phyloP scores from a whole-genome alignment of 345 rosid genomes.

The Hibiscus trionum region DNA sequence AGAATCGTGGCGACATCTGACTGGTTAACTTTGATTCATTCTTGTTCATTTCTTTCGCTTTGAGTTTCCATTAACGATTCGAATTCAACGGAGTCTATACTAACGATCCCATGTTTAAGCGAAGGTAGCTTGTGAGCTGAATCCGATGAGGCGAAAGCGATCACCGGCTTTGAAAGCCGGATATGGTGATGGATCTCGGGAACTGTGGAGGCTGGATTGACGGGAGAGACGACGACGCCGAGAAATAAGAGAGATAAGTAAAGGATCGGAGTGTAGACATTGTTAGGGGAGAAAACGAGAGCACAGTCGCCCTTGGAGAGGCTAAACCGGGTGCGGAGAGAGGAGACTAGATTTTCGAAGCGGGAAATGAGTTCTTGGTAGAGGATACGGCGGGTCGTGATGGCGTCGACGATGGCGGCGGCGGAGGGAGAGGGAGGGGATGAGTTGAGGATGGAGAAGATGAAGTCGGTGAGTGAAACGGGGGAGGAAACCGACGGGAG shows the following conservation, averaged over 20 bases:
- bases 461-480: slow-evolving; percentile 31
- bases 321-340: slow-evolving; percentile 24
- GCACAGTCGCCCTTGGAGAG: slow-evolving; percentile 43
- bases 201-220: slow-evolving; percentile 32
- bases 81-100: slow-evolving; percentile 38
- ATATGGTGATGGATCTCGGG: slow-evolving; percentile 36
- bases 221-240: slow-evolving; percentile 44
- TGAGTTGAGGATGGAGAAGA: slow-evolving; percentile 32
- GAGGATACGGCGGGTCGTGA: slow-evolving; percentile 26
- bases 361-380: slow-evolving; percentile 35
- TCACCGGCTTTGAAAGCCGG: slow-evolving; percentile 37
- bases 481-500: slow-evolving; percentile 27
- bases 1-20: slow-evolving; percentile 50
- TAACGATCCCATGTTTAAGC: slow-evolving; percentile 17
- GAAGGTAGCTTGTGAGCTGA: slow-evolving; percentile 32
- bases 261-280: slow-evolving; percentile 39
- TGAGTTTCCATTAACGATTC: slow-evolving; percentile 30
- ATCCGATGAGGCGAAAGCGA: slow-evolving; percentile 38
- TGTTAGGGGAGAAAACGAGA: slow-evolving; percentile 37
- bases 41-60: neutral
- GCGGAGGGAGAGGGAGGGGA: slow-evolving; percentile 26
- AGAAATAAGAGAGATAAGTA: slow-evolving; percentile 43
- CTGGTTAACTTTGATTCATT: slow-evolving; percentile 12
- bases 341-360: slow-evolving; percentile 20
- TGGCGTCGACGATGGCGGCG: slow-evolving; percentile 36